Percentiles rank a stretch among this genome's conserved stretches.
These are phyloP conservation scores for Dactylorhiza incarnata DNA, from an alignment of 106 monocot genomes.

Conservation along the genomic window DNA sequence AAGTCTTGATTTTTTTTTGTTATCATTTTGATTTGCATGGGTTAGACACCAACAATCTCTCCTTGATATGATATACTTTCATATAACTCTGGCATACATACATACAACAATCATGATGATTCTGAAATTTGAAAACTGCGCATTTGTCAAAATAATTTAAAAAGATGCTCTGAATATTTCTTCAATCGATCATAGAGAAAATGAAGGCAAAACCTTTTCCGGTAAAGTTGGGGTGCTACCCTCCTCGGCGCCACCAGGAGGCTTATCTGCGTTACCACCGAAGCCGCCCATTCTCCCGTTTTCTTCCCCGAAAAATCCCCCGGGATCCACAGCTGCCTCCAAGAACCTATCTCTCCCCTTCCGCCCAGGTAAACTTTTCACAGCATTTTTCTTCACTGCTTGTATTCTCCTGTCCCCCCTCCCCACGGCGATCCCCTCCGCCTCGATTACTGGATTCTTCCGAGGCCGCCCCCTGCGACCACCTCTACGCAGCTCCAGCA, in stretches of 20 bases:
- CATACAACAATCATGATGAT: too few relatives aligned
- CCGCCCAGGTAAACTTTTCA: slow-evolving; percentile 6
- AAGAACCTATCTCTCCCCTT: slow-evolving; percentile 18
- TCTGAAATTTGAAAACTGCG: too few relatives aligned
- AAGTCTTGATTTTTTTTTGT: too few relatives aligned
- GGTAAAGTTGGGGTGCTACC: slow-evolving; percentile 49
- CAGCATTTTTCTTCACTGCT: slow-evolving; percentile 7
- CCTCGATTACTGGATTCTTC: slow-evolving; percentile 18
- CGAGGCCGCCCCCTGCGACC: slow-evolving; percentile 48
- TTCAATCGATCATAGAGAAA: background rate
- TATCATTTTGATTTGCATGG: too few relatives aligned
- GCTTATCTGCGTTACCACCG: slow-evolving; percentile 50
- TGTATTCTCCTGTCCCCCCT: slow-evolving; percentile 10
- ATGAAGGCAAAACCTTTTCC: slow-evolving; percentile 32
- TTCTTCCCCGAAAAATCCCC: slow-evolving; percentile 22
- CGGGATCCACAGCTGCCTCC: slow-evolving; percentile 23
- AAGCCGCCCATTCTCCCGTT: slow-evolving; percentile 43
- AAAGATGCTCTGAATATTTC: background rate
- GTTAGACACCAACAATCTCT: too few relatives aligned
- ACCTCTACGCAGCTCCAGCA: slow-evolving; percentile 69
- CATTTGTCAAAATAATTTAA: background rate
- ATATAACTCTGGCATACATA: too few relatives aligned
- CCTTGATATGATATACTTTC: too few relatives aligned
- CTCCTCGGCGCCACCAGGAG: slow-evolving; percentile 48
- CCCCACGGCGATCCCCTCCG: slow-evolving; percentile 5